Percentiles rank a stretch among this genome's conserved stretches.
phyloP scores from a whole-genome alignment of 2,329 filamentous ascomycete species.

The Hymenoscyphus fraxineus region DNA sequence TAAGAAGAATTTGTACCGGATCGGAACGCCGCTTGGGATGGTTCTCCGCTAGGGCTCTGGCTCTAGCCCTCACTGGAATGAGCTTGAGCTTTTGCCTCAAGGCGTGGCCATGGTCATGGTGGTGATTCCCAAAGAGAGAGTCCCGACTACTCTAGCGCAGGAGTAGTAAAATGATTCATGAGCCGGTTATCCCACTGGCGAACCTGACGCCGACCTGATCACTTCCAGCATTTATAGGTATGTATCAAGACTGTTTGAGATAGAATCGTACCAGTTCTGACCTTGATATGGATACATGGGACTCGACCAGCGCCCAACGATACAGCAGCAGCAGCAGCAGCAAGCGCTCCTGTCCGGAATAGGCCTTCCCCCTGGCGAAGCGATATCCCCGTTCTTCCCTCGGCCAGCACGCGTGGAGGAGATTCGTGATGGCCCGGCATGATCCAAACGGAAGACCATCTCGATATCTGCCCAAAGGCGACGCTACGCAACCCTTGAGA shows the following conservation, averaged over 20 bases:
- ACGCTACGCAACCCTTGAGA: neutral
- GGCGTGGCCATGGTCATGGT: too few relatives aligned
- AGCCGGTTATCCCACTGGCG: neutral
- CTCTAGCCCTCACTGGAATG: too few relatives aligned
- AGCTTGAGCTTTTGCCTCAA: too few relatives aligned
- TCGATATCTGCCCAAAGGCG: neutral
- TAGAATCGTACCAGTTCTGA: neutral
- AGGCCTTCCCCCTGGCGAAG: neutral
- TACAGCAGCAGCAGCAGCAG: neutral
- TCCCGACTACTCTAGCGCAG: too few relatives aligned
- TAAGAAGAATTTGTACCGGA: conserved; percentile 1
- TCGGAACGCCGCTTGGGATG: neutral
- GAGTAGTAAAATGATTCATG: neutral
- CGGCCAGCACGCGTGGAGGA: neutral
- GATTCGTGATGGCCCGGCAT: neutral
- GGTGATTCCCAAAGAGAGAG: too few relatives aligned
- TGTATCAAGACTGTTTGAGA: neutral
- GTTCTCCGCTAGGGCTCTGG: neutral
- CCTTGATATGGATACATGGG: neutral
- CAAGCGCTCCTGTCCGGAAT: neutral
- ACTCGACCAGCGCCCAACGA: neutral
- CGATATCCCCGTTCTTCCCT: neutral
- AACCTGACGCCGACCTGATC: neutral
- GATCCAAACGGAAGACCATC: neutral
- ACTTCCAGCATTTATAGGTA: neutral